Evolutionary conservation across 306 rosid genomes (phyloP).

Genomic region (Amphicarpaea edgeworthii): DNA sequence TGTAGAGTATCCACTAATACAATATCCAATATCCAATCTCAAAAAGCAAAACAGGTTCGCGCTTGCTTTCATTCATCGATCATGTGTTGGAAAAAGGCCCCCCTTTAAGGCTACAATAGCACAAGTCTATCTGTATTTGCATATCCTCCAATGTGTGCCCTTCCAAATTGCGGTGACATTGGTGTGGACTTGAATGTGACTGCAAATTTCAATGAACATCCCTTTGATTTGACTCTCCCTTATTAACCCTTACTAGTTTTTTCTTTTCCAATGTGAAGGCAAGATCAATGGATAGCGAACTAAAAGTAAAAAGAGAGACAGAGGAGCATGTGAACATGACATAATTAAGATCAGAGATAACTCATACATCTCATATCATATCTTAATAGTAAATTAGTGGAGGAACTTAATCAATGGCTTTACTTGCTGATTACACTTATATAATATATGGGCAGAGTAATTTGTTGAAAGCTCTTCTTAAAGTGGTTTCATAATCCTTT

Average conservation of each 20-base stretch:
- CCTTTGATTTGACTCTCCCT: not conserved
- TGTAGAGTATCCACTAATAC: constrained; percentile 14
- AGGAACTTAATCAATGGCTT: not conserved
- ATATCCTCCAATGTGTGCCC: constrained; percentile 19
- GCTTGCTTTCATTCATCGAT: constrained; percentile 29
- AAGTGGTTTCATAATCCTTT: constrained; percentile 5
- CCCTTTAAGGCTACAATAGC: constrained; percentile 12
- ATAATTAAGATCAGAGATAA: too few relatives aligned
- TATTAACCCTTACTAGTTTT: not conserved
- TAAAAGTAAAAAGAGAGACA: not conserved
- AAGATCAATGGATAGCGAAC: not conserved
- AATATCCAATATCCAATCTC: constrained; percentile 40
- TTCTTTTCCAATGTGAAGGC: not conserved
- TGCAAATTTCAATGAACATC: constrained; percentile 12
- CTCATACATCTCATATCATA: not conserved
- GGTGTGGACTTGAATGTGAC: constrained; percentile 43
- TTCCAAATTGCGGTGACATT: constrained; percentile 36
- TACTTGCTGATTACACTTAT: not conserved
- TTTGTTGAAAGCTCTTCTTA: not conserved
- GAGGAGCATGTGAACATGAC: not conserved
- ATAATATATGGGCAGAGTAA: constrained; percentile 17
- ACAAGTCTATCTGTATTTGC: not conserved
- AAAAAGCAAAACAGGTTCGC: not conserved
- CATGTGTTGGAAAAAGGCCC: constrained; percentile 40
- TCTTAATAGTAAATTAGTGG: not conserved